Percentiles rank a stretch among this genome's conserved stretches.
These are phyloP conservation scores for Stentor roeselii DNA, from an alignment of 73 alveolate species.

Conservation along the genomic window DNA sequence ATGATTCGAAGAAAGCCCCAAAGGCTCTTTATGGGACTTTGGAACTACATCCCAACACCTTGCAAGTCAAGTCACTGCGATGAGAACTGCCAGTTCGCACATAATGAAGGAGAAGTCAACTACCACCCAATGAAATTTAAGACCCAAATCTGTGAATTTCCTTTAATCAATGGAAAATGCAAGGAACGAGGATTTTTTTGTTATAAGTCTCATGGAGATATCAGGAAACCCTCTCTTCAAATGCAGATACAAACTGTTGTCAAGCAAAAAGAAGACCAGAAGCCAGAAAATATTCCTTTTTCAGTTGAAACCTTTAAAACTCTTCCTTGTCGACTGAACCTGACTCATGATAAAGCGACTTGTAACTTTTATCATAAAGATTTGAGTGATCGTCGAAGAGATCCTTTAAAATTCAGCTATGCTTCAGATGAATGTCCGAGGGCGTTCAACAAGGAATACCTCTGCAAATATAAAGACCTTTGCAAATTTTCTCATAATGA, in stretches of 20 bases:
- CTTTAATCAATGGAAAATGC: neutral
- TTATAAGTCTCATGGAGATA: neutral
- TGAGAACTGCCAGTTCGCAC: constrained; percentile 20
- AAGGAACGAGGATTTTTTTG: neutral
- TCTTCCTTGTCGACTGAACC: neutral
- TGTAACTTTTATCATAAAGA: neutral
- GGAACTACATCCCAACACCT: constrained; percentile 3
- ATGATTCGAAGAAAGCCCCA: neutral
- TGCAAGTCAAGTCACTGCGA: neutral
- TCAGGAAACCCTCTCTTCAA: neutral
- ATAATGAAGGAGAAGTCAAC: constrained; percentile 35
- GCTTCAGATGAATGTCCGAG: neutral
- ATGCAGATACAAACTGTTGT: neutral
- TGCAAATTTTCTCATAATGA: neutral
- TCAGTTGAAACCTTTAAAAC: neutral
- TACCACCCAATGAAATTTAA: constrained; percentile 52
- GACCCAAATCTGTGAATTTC: constrained; percentile 43
- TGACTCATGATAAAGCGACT: neutral
- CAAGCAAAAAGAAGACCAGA: neutral
- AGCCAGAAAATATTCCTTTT: neutral
- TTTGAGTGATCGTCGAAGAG: neutral
- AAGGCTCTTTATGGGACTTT: neutral
- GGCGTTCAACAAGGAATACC: neutral
- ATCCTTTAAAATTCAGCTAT: neutral
- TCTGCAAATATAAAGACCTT: neutral